These are phyloP conservation scores for Cercospora sesami DNA, from an alignment of 2,329 filamentous ascomycete genomes.

Conservation along the genomic window DNA sequence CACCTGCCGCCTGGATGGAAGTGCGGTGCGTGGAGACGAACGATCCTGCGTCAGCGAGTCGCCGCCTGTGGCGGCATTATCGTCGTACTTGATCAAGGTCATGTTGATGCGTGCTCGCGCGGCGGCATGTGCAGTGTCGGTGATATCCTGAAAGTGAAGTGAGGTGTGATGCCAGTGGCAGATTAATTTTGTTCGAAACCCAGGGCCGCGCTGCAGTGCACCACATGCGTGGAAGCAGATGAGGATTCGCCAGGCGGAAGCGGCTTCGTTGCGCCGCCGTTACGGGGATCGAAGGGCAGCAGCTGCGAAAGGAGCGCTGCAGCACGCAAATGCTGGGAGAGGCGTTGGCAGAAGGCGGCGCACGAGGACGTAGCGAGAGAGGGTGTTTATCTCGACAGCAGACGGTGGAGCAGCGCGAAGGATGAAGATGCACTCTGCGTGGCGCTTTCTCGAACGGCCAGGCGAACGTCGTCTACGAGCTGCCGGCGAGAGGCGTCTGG, in stretches of 20 bases:
- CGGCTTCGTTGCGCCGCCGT: neutral
- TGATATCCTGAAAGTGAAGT: neutral
- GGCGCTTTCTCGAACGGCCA: neutral
- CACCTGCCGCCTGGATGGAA: neutral
- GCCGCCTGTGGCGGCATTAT: conserved; percentile 57
- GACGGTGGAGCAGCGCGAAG: neutral
- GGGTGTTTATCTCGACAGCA: neutral
- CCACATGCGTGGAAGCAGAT: neutral
- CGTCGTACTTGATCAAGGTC: neutral
- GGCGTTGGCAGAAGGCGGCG: neutral
- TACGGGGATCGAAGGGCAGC: neutral
- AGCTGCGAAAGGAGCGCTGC: neutral
- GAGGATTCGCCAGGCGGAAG: conserved; percentile 1
- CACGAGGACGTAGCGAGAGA: neutral
- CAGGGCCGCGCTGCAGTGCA: neutral
- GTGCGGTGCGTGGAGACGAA: neutral
- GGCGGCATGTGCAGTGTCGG: neutral
- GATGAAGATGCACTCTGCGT: neutral
- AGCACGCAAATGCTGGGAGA: neutral
- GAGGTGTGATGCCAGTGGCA: neutral
- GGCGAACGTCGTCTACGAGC: neutral
- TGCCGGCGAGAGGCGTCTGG: neutral
- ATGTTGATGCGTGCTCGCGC: neutral
- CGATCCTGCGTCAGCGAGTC: conserved; percentile 63
- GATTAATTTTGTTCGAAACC: neutral